Conservation (phyloP, 2,329 filamentous ascomycete genomes). For the Calonectria pauciramosa region DNA sequence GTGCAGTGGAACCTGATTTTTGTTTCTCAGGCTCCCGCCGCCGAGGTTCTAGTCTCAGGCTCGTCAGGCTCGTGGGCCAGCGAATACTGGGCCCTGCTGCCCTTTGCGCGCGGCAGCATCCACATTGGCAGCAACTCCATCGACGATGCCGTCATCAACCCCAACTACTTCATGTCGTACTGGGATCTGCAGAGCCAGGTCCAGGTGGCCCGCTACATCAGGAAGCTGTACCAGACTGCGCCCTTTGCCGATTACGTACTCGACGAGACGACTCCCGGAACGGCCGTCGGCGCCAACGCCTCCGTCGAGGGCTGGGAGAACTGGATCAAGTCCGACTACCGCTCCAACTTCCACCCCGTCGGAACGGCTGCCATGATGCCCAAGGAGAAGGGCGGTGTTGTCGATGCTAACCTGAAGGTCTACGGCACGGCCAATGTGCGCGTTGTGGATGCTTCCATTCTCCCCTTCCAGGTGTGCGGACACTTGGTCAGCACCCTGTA, state of each 20-base stretch:
- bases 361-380: constrained; percentile 67
- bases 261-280: not conserved
- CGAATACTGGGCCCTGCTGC: constrained; percentile 3
- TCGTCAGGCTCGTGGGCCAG: not conserved
- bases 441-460: constrained; percentile 54
- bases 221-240: not conserved
- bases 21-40: not conserved
- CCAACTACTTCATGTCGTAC: not conserved
- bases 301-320: not conserved
- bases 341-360: constrained; percentile 52
- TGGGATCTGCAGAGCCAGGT: constrained; percentile 3
- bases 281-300: not conserved
- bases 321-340: not conserved
- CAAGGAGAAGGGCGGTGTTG: constrained; percentile 53
- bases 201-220: not conserved
- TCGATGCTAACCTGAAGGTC: not conserved
- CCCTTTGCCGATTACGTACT: not conserved
- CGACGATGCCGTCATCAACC: not conserved
- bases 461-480: constrained; percentile 1
- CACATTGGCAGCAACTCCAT: not conserved
- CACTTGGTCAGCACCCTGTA: not conserved
- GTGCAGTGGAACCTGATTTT: not conserved
- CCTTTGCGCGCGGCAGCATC: not conserved
- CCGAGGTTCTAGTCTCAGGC: not conserved
- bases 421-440: not conserved